Evolutionary conservation across 2,329 filamentous ascomycete genomes (phyloP).

Genomic region (Lizonia empirigonia): DNA sequence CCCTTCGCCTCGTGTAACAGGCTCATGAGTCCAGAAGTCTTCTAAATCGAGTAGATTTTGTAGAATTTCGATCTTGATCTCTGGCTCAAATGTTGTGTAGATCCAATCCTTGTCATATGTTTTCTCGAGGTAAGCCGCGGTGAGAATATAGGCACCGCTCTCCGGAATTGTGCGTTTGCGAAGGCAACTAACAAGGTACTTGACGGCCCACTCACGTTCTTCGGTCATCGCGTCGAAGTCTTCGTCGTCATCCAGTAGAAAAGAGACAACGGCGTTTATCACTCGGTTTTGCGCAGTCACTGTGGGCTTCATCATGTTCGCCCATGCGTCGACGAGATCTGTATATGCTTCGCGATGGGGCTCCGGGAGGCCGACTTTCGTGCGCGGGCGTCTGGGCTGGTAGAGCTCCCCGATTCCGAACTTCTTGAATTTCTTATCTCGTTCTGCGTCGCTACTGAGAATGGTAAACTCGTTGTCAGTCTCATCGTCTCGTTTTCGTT

Average conservation of each 20-base stretch:
- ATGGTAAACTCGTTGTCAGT: background rate
- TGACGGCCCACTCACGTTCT: background rate
- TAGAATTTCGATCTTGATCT: too few relatives aligned
- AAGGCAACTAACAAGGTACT: background rate
- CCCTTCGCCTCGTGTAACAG: too few relatives aligned
- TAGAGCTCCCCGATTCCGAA: background rate
- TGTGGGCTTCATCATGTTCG: too few relatives aligned
- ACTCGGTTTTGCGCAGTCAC: background rate
- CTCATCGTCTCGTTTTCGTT: background rate
- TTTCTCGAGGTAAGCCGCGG: too few relatives aligned
- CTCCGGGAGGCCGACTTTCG: background rate
- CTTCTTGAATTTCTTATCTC: background rate
- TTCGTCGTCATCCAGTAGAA: background rate
- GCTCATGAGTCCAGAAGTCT: too few relatives aligned
- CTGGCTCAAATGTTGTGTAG: too few relatives aligned
- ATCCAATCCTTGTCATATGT: too few relatives aligned
- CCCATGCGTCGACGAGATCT: background rate
- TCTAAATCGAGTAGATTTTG: too few relatives aligned
- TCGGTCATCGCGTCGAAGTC: too few relatives aligned
- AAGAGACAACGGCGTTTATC: background rate
- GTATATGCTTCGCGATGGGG: background rate
- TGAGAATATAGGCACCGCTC: too few relatives aligned
- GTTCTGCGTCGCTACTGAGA: too few relatives aligned
- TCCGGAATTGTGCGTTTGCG: background rate
- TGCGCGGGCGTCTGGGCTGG: background rate